These are phyloP conservation scores for Colletotrichum sp. DNA, from an alignment of 2,329 filamentous ascomycete species.

Conservation along the genomic window DNA sequence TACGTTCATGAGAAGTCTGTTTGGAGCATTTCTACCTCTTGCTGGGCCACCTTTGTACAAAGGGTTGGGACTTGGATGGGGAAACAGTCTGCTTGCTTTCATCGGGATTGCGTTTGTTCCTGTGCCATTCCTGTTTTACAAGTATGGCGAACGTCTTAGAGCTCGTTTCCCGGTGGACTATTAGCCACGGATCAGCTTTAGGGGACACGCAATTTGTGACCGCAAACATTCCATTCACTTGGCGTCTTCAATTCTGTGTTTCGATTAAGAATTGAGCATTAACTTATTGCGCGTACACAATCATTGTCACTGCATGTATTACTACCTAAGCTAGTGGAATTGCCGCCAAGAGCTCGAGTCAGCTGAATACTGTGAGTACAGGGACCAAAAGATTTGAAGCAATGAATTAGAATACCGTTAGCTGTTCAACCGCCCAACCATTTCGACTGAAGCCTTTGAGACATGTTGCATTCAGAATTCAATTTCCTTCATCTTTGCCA, in stretches of 20 bases:
- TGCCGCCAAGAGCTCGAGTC: accelerated
- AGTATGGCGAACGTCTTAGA: conserved; percentile 1
- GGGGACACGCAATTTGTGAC: not conserved
- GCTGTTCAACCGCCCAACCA: too few species aligned
- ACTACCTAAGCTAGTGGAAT: not conserved
- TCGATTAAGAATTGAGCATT: not conserved
- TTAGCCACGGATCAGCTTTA: not conserved
- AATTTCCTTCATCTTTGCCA: not conserved
- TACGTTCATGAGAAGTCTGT: not conserved
- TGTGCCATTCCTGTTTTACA: conserved; percentile 1
- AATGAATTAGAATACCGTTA: not conserved
- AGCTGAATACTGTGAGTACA: not conserved
- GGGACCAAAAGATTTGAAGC: not conserved
- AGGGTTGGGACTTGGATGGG: conserved; percentile 21
- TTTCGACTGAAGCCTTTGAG: accelerated
- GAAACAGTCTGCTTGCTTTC: conserved; percentile 22
- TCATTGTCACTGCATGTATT: not conserved
- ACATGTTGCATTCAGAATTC: not conserved
- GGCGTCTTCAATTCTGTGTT: not conserved
- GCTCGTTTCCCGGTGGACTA: not conserved
- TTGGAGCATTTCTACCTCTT: conserved; percentile 20
- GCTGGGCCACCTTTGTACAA: conserved; percentile 14
- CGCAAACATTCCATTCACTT: not conserved
- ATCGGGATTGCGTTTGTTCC: conserved; percentile 11
- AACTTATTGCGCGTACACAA: not conserved